A percentile compares a stretch with the other conserved stretches of the same genome.
phyloP scores from a whole-genome alignment of 1,284 basidiomycete genomes.

The Trametes versicolor region DNA sequence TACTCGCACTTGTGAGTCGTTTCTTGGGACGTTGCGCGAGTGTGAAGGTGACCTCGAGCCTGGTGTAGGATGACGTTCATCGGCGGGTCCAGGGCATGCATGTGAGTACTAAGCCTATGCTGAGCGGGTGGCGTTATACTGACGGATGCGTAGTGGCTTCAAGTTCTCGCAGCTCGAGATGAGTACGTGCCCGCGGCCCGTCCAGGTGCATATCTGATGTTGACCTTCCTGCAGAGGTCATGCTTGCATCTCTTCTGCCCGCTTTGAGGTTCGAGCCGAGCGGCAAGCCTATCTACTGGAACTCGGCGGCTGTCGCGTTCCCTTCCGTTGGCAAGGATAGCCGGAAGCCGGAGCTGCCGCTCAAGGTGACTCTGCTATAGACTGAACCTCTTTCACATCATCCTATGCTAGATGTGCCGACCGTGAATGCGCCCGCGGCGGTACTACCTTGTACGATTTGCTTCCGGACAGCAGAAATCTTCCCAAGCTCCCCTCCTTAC shows the following conservation, averaged over 20 bases:
- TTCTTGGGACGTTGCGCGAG: not conserved
- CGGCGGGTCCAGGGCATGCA: slow-evolving; percentile 45
- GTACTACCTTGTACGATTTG: too few relatives aligned
- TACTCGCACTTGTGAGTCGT: slow-evolving; percentile 38
- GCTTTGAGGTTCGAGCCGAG: slow-evolving; percentile 29
- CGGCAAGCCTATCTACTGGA: slow-evolving; percentile 34
- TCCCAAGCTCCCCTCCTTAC: too few relatives aligned
- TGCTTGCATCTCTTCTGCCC: slow-evolving; percentile 24
- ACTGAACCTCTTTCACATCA: too few relatives aligned
- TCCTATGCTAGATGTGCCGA: too few relatives aligned
- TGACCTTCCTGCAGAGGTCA: slow-evolving; percentile 23
- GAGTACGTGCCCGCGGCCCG: slow-evolving; percentile 7
- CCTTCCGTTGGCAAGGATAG: slow-evolving; percentile 30
- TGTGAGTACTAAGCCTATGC: slow-evolving; percentile 34
- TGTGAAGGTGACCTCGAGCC: not conserved
- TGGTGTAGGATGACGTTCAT: slow-evolving; percentile 46
- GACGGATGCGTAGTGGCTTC: slow-evolving; percentile 20
- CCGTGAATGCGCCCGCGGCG: too few relatives aligned
- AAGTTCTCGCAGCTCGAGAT: slow-evolving; percentile 28
- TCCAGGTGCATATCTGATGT: not conserved
- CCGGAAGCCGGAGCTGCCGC: slow-evolving; percentile 30
- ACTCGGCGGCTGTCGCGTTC: slow-evolving; percentile 31
- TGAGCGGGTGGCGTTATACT: not conserved
- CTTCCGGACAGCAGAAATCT: too few relatives aligned
- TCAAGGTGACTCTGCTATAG: slow-evolving; percentile 20